Evolutionary conservation across 2,329 filamentous ascomycete genomes (phyloP), one percentile per base, ranked within the genome.

Genomic region (Fusarium sp.): DNA sequence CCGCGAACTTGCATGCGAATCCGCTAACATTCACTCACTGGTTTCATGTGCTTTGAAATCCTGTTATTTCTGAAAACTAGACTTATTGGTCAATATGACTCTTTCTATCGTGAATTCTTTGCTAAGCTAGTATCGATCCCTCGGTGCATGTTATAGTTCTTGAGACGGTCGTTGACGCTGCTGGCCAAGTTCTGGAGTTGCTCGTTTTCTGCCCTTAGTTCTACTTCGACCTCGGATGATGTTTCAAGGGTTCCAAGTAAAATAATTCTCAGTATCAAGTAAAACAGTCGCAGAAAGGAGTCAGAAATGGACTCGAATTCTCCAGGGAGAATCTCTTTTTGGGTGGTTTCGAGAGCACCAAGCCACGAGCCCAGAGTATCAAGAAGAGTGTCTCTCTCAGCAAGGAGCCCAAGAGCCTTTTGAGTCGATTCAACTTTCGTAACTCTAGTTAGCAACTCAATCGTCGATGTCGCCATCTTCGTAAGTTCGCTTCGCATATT

Each of bases 401-500:
- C 61, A 42, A 76, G 42, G 11, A 82, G 71, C 52, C 16, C 50
- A 41, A 70, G 50, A 65, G 76, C 76, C 29, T 47, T 47, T 57
- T 7, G 66, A 44, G 21, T 23, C 7, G 75, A 77, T 47, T 69
- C 41, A 21, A 77, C 63, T 28, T 66, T 63, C 8, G 76, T 76
- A 6, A 78, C 67, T 49, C 74, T 75, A 42, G 16, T 62, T 20
- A 82, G 76, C 44, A 81, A 78, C 41, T 70, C 61, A 57, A 82
- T 72, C 8, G 72, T 78, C 5, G 64, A 76, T 13, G 66, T 20
- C 56, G 79, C 75, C 16, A 80, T 79, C n/a, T 62, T 77, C 6
- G 66, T 73, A 37, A 82, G 78, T 59, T 73, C 69, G 54, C 72
- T 75, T 26, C 79, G 72, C 74, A 80, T 80, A n/a, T 82, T 69